Evolutionary conservation across 2,329 filamentous ascomycete species (phyloP), one percentile per base, ranked within the genome.

Genomic region (Aspergillus felis): DNA sequence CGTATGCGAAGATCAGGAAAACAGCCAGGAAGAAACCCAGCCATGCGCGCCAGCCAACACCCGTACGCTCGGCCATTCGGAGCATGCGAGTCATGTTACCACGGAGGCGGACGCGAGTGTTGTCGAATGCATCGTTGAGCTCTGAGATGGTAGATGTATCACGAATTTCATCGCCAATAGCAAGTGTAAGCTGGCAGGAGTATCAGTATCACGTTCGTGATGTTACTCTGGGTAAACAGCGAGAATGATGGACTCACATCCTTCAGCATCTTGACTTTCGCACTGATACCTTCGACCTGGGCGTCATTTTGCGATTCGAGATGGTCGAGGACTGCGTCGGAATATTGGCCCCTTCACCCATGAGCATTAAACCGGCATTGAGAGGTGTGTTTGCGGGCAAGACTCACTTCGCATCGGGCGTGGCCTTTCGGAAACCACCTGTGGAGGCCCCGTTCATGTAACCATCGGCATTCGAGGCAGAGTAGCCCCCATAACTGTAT

Each of bases 61-160:
- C 94, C 2, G 92, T 96, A 68, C 87, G 83, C 78, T 97, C 85
- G 4, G 94, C 94, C 94, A 99, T 99, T 54, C 93, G 73, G 64
- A 97, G 78, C 94, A 99, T 99, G 58, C 92, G 83, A 72, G 91
- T 96, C 94, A 99, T 97, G 20, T 95, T 97, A 54, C 93, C 92
- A 48, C 87, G 84, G 61, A 99, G 79, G 62, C 90, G 85, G 53
- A 92, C 78, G 35, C 92, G 82, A 54, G 93, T 95, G 67, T 84
- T 86, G 72, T 97, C 93, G 71, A 97, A 99, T 4, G 86, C 84
- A 70, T 96, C 91, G 75, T 97, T 97, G 88, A 99, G 96, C 67
- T 97, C 91, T 2, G 92, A 90, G 3, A 97, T 82, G 1, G 90
- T 87, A 2, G 91, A 90, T 14, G 90, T 94, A 62, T 96, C 90